Percentiles rank a stretch among this genome's conserved stretches.
These are phyloP conservation scores for Fusarium torreyae DNA, from an alignment of 2,329 filamentous ascomycete species.

Conservation along the genomic window DNA sequence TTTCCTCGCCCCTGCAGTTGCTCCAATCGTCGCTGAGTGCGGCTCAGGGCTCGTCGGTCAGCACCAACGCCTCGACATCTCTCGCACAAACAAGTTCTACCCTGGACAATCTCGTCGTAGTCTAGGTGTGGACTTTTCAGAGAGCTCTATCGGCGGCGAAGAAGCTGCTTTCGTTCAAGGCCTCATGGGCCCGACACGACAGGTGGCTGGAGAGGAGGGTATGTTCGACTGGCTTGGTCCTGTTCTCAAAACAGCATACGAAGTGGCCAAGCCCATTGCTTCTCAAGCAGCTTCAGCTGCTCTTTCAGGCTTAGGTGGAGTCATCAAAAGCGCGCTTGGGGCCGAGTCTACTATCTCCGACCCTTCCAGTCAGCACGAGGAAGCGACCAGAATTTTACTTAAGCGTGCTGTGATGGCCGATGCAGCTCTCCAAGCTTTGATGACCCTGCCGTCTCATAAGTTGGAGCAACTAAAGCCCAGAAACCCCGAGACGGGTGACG, in stretches of 20 bases:
- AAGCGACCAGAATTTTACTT: conserved; percentile 24
- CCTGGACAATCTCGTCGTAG: not conserved
- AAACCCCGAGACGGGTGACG: not conserved
- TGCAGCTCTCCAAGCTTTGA: conserved; percentile 32
- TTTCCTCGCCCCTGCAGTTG: conserved; percentile 14
- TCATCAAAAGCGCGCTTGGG: not conserved
- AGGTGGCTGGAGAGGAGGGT: conserved; percentile 31
- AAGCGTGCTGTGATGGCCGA: conserved; percentile 38
- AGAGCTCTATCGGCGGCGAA: not conserved
- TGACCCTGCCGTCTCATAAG: conserved; percentile 15
- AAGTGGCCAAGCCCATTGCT: conserved; percentile 14
- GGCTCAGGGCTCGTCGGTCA: conserved; percentile 11
- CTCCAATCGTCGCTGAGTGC: conserved; percentile 24
- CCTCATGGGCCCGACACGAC: conserved; percentile 25
- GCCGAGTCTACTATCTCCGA: not conserved
- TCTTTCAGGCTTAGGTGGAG: not conserved
- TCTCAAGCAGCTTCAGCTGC: conserved; percentile 2
- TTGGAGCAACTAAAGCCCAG: conserved; percentile 7
- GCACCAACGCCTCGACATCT: not conserved
- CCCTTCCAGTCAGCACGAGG: not conserved
- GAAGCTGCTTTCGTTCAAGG: conserved; percentile 27
- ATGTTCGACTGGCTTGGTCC: conserved; percentile 30
- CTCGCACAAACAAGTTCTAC: not conserved
- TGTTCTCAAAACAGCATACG: conserved; percentile 16
- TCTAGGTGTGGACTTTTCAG: conserved; percentile 6